Base-by-base conservation (phyloP, 1,284 basidiomycete species). In the Cystobasidiaceae sp. region DNA sequence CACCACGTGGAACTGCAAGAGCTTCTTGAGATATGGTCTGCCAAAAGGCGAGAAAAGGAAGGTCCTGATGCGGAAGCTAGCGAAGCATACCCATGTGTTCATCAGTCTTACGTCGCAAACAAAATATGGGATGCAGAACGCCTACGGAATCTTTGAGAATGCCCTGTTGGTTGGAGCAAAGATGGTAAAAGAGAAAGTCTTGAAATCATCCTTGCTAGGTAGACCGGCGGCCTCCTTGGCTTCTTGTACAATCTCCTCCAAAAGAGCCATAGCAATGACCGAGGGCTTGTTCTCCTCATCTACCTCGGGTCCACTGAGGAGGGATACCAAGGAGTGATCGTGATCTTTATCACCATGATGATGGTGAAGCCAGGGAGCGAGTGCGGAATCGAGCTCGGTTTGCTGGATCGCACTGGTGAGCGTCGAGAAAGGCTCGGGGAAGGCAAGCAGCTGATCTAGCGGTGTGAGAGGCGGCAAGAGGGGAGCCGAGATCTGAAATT, bases 31-130 rank as follows among this genome's bases (percentile, higher is more conserved):
- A 19, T 71, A 54, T 33, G 52, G 55, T 33, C 67, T 39, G 5
- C 72, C 69, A 50, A 73, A 68, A 7, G 74, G 74, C 32, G 71
- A 73, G 67, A 73, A 72, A 25, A 75, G 64, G 57, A 73, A 72
- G 7, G 67, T 69, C 15, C 66, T 57, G 39, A 68, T 51, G 13
- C 50, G 48, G 41, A 56, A 56, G 15, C 61, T 51, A 17, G n/a
- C 11, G 19, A 11, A 19, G 9, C 11, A 9, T 11, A 49, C 13
- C 46, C 9, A 21, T 28, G 25, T 39, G n/a, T n/a, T n/a, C n/a
- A n/a, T n/a, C n/a, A n/a, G n/a, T n/a, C n/a, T n/a, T n/a, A n/a
- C n/a, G n/a, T n/a, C n/a, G n/a, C n/a, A n/a, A n/a, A n/a, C n/a
- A n/a, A n/a, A n/a, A n/a, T n/a, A n/a, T n/a, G n/a, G n/a, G n/a